Percentiles rank a stretch among this genome's conserved stretches.
Conservation (phyloP, 148 eudicot genomes). For the Cornus kousa region DNA sequence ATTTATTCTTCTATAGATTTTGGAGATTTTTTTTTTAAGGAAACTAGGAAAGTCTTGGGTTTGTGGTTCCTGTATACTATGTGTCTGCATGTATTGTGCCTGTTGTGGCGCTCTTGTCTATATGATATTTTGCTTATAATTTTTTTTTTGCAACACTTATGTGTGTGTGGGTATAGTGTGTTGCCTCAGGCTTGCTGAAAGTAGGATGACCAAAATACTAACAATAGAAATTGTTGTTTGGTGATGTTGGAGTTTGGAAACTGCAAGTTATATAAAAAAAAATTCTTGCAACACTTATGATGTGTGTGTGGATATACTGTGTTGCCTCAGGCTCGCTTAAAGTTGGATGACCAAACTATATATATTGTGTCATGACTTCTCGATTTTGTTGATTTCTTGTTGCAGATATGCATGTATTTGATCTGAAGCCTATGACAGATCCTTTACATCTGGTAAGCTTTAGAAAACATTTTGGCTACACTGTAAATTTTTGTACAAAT, state of each 20-base stretch:
- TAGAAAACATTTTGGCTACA: slow-evolving; percentile 3
- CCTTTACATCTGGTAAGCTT: slow-evolving; percentile 64
- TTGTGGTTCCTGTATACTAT: too few species aligned
- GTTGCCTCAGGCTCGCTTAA: neutral
- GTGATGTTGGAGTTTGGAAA: neutral
- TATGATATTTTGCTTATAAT: too few species aligned
- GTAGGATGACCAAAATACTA: slow-evolving; percentile 8
- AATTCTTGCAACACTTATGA: neutral
- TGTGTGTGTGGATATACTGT: neutral
- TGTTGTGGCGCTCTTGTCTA: too few species aligned
- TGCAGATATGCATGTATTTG: slow-evolving; percentile 86
- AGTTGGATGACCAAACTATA: slow-evolving; percentile 4
- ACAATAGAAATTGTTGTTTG: neutral
- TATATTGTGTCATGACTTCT: neutral
- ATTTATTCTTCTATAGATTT: too few species aligned
- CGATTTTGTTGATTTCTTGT: slow-evolving; percentile 18
- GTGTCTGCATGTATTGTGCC: too few species aligned
- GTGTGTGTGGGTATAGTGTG: neutral
- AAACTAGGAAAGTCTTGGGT: too few species aligned
- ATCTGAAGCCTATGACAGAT: slow-evolving; percentile 69
- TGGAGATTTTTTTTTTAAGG: too few species aligned
- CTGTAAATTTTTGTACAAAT: slow-evolving; percentile 1
- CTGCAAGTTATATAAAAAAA: neutral
- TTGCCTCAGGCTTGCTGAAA: neutral
- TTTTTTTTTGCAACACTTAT: neutral